Conservation (phyloP, 345 rosid species). For the Syzygium grande region DNA sequence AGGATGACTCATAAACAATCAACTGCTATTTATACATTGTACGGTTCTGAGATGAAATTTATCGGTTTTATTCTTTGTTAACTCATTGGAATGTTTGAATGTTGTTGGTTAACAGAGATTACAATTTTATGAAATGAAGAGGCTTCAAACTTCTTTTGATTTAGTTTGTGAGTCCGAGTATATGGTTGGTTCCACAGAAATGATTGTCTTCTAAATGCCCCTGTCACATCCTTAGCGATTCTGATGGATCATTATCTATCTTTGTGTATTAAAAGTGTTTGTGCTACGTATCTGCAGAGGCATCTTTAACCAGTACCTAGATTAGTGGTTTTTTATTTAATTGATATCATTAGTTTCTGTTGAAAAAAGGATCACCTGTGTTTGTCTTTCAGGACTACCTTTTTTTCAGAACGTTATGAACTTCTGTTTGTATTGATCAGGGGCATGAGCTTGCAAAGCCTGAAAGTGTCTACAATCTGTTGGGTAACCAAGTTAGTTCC, state of each 20-base stretch:
- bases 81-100: neutral
- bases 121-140: neutral
- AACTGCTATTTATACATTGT: neutral
- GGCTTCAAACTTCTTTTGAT: neutral
- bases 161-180: neutral
- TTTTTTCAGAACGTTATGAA: neutral
- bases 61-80: neutral
- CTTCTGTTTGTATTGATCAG: constrained; percentile 21
- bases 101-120: neutral
- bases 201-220: neutral
- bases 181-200: neutral
- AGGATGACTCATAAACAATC: neutral
- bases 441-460: constrained; percentile 35
- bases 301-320: neutral
- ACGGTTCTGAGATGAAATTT: neutral
- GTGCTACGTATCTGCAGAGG: neutral
- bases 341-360: neutral
- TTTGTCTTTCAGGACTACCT: neutral
- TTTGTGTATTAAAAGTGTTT: neutral
- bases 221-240: neutral
- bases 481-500: constrained; percentile 24
- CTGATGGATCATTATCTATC: neutral
- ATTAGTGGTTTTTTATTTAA: neutral
- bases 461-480: constrained; percentile 43
- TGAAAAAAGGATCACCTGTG: neutral